Conservation (phyloP, 164 flowering plant species). For the Pachysandra terminalis region DNA sequence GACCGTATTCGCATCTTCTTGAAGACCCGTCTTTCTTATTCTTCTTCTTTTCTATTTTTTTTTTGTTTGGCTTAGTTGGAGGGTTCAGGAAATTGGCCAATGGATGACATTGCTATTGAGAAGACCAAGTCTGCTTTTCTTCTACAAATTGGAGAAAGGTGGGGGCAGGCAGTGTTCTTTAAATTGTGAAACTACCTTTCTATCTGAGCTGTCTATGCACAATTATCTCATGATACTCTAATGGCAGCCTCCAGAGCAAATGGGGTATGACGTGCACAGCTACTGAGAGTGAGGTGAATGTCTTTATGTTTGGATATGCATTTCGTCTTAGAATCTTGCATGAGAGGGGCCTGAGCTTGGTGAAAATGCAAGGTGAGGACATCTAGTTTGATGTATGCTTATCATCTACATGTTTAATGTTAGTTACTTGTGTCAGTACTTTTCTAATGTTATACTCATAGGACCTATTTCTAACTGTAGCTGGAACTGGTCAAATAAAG, state of each 20-base stretch:
- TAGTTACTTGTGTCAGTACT: background rate
- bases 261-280: conserved; percentile 68
- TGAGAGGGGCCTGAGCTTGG: conserved; percentile 69
- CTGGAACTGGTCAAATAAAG: conserved; percentile 40
- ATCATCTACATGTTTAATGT: background rate
- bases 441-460: conserved; percentile 10
- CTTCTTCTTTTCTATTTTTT: background rate
- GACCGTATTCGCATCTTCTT: background rate
- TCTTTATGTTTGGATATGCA: conserved; percentile 81
- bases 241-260: conserved; percentile 62
- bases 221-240: conserved; percentile 18
- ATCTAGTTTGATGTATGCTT: background rate
- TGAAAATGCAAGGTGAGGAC: conserved; percentile 50
- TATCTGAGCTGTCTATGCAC: background rate
- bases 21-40: conserved; percentile 7
- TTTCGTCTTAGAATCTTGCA: conserved; percentile 89
- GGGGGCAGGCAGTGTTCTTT: conserved; percentile 7
- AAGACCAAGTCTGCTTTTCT: conserved; percentile 91
- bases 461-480: conserved; percentile 23
- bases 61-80: conserved; percentile 70
- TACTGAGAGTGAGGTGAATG: conserved; percentile 72
- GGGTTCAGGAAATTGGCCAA: conserved; percentile 97
- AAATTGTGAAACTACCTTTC: background rate
- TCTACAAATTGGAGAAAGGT: conserved; percentile 89
- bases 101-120: conserved; percentile 75